These are phyloP conservation scores for Cladophialophora yegresii DNA, from an alignment of 2,329 filamentous ascomycete species.

Conservation along the genomic window DNA sequence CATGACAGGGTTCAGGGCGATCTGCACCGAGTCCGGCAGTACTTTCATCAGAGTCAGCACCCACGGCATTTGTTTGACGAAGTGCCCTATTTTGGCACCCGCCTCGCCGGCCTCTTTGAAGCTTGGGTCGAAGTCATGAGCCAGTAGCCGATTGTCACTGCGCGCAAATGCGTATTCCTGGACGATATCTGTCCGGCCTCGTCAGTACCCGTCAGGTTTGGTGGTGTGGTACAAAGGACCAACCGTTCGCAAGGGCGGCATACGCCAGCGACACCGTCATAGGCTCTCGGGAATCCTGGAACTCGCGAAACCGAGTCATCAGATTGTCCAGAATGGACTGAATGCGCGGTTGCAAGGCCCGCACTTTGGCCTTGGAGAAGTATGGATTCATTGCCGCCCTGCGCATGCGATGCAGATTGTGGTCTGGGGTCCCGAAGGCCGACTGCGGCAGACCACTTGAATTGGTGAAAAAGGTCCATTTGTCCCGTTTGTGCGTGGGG, in stretches of 20 bases:
- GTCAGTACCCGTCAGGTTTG: slow-evolving; percentile 6
- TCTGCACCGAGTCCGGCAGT: slow-evolving; percentile 11
- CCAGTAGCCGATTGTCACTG: slow-evolving; percentile 20
- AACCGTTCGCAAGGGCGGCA: slow-evolving; percentile 23
- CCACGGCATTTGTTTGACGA: slow-evolving; percentile 9
- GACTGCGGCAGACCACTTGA: slow-evolving; percentile 20
- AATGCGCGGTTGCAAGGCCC: slow-evolving; percentile 19
- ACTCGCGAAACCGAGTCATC: slow-evolving; percentile 16
- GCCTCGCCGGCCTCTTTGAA: slow-evolving; percentile 8
- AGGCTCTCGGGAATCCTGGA: slow-evolving; percentile 6
- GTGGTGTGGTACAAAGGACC: background rate
- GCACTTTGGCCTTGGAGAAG: slow-evolving; percentile 32
- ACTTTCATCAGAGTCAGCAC: slow-evolving; percentile 13
- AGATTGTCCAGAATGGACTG: slow-evolving; percentile 14
- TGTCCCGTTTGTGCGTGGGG: slow-evolving; percentile 29
- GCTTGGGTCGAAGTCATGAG: slow-evolving; percentile 21
- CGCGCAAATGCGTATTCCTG: slow-evolving; percentile 21
- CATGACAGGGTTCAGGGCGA: slow-evolving; percentile 17
- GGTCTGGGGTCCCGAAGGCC: slow-evolving; percentile 29
- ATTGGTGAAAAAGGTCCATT: slow-evolving; percentile 29
- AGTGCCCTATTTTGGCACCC: slow-evolving; percentile 1
- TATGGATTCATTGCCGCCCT: slow-evolving; percentile 34
- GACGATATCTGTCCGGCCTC: slow-evolving; percentile 17
- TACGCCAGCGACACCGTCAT: slow-evolving; percentile 16
- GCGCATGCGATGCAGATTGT: slow-evolving; percentile 33